Evolutionary conservation across 108 stramenopile genomes (phyloP).

Genomic region (Skeletonema menzelii): DNA sequence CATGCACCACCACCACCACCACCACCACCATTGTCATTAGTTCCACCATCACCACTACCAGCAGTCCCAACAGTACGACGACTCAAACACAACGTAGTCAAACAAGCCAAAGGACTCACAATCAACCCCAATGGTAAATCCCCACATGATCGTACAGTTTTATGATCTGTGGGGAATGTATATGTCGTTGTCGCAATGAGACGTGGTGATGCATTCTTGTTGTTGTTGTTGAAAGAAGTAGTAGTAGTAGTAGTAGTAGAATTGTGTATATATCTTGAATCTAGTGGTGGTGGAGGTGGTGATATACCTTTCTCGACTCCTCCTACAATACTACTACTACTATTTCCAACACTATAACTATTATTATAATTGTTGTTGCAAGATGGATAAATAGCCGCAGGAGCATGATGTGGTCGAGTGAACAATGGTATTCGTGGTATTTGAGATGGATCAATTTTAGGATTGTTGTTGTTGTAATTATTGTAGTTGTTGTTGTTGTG

Average conservation of each 20-base stretch:
- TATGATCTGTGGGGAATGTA: constrained; percentile 55
- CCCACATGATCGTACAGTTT: constrained; percentile 47
- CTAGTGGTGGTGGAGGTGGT: constrained; percentile 60
- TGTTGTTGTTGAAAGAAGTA: constrained; percentile 62
- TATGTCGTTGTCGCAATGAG: constrained; percentile 62
- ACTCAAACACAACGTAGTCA: constrained; percentile 41
- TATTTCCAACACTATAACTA: no score
- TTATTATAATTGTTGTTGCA: not conserved
- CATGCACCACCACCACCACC: not conserved
- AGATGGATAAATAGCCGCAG: constrained; percentile 38
- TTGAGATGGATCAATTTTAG: constrained; percentile 58
- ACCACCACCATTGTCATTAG: no score
- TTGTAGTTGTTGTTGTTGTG: constrained; percentile 1
- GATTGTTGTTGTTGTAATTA: constrained; percentile 1
- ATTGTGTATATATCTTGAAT: constrained; percentile 51
- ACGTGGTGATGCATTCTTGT: constrained; percentile 61
- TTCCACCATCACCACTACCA: not conserved
- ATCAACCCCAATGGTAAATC: constrained; percentile 63
- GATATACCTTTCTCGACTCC: no score
- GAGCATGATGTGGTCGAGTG: constrained; percentile 56
- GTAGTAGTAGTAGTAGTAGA: no score
- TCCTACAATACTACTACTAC: not conserved
- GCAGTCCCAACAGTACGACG: no score
- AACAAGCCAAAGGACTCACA: constrained; percentile 57
- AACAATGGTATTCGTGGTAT: constrained; percentile 60